phyloP scores from a whole-genome alignment of 495 filamentous ascomycete genomes.

The Aspergillus heteromorphus region DNA sequence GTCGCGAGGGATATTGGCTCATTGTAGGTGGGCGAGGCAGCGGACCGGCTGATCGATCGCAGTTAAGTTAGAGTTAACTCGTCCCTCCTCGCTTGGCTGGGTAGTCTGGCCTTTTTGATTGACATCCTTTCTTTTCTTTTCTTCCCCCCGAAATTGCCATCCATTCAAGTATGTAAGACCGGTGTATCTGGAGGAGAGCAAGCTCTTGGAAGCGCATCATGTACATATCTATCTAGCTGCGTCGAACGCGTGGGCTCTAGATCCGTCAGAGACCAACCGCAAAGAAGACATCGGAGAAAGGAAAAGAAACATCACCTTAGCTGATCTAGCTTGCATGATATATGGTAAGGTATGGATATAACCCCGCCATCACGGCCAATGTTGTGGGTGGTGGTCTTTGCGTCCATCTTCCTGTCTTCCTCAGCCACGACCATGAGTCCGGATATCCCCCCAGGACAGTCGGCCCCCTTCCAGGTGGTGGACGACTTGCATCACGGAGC shows the following conservation, averaged over 20 bases:
- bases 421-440: conserved; percentile 27
- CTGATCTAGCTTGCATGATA: not conserved
- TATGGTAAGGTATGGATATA: not conserved
- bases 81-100: too few relatives aligned
- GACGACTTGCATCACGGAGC: conserved; percentile 39
- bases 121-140: not conserved
- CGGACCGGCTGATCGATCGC: not conserved
- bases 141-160: not conserved
- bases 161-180: not conserved
- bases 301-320: not conserved
- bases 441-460: conserved; percentile 32
- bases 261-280: not conserved
- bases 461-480: conserved; percentile 36
- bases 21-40: not conserved
- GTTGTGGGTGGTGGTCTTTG: not conserved
- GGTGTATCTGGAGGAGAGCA: not conserved
- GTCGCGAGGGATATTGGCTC: not conserved
- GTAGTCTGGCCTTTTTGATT: too few relatives aligned
- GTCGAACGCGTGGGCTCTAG: not conserved
- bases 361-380: not conserved
- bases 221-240: not conserved
- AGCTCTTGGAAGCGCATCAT: not conserved
- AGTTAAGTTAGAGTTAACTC: not conserved
- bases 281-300: not conserved
- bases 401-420: not conserved